phyloP scores from a whole-genome alignment of 2,329 filamentous ascomycete species.

The Raffaelea albimanens region DNA sequence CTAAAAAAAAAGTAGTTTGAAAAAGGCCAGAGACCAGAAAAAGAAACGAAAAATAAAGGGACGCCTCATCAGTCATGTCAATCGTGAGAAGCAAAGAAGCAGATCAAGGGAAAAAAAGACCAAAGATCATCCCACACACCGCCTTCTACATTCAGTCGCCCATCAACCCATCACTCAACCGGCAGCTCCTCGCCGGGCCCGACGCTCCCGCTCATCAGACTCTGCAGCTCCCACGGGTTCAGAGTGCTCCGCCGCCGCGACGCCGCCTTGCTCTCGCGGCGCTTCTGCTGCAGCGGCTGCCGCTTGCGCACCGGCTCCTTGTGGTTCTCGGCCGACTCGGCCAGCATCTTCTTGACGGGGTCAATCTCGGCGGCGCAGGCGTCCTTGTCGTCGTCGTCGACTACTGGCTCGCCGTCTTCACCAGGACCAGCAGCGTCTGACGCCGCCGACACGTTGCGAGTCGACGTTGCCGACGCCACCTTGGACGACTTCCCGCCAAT shows the following conservation, averaged over 20 bases:
- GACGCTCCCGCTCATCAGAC: constrained; percentile 39
- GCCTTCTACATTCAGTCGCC: no score
- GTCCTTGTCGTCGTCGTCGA: neutral
- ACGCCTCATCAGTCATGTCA: no score
- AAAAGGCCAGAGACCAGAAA: no score
- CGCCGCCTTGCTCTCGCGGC: constrained; percentile 42
- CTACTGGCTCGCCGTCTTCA: neutral
- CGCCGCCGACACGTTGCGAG: constrained; percentile 7
- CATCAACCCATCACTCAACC: no score
- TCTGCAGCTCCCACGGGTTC: constrained; percentile 65
- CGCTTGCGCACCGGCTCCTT: constrained; percentile 35
- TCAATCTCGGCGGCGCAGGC: constrained; percentile 6
- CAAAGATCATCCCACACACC: no score
- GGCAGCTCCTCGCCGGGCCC: neutral
- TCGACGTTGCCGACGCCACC: neutral
- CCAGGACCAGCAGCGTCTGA: neutral
- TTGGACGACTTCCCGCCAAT: constrained; percentile 16
- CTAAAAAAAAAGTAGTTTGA: no score
- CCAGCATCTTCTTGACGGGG: constrained; percentile 8
- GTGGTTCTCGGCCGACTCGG: neutral
- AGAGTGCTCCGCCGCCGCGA: constrained; percentile 64
- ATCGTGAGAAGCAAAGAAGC: no score
- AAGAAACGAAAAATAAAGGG: no score
- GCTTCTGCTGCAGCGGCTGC: constrained; percentile 21
- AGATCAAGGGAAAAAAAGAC: no score